These are phyloP conservation scores for Solanum lignicaule DNA, from an alignment of 257 asterid genomes.

Conservation along the genomic window DNA sequence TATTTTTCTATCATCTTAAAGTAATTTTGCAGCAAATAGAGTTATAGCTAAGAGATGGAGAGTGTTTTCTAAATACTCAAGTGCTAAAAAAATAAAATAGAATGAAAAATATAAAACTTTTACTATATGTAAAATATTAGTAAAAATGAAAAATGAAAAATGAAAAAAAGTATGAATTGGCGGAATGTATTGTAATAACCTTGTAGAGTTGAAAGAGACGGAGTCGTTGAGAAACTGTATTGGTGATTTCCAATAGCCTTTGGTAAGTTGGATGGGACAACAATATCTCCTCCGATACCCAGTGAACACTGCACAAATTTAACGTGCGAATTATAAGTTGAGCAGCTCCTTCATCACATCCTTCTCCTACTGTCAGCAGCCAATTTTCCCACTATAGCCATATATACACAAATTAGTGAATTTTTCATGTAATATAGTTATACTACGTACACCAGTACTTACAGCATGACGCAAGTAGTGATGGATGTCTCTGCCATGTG, in stretches of 20 bases:
- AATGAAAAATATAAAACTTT: neutral
- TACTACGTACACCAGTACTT: neutral
- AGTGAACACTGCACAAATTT: conserved; percentile 7
- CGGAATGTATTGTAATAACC: conserved; percentile 9
- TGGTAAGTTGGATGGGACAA: conserved; percentile 36
- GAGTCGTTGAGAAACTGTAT: conserved; percentile 29
- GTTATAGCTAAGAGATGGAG: neutral
- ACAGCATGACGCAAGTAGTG: conserved; percentile 42
- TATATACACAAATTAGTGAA: neutral
- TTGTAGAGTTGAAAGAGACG: conserved; percentile 23
- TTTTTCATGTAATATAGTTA: no score
- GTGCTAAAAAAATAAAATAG: neutral
- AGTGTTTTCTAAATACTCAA: neutral
- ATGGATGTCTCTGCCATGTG: conserved; percentile 49
- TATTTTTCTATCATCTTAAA: no score
- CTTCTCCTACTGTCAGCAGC: conserved; percentile 28
- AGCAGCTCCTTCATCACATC: conserved; percentile 25
- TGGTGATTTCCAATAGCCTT: conserved; percentile 26
- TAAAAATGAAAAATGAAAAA: neutral
- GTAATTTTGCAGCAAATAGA: no score
- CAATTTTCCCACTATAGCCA: conserved; percentile 64
- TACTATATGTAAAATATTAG: no score
- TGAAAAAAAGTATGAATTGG: neutral
- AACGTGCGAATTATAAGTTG: conserved; percentile 45
- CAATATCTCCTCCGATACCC: conserved; percentile 11